Evolutionary conservation across 768 basidiomycete genomes (phyloP), one percentile per base, ranked within the genome.

Genomic region (Boletellus ananas): DNA sequence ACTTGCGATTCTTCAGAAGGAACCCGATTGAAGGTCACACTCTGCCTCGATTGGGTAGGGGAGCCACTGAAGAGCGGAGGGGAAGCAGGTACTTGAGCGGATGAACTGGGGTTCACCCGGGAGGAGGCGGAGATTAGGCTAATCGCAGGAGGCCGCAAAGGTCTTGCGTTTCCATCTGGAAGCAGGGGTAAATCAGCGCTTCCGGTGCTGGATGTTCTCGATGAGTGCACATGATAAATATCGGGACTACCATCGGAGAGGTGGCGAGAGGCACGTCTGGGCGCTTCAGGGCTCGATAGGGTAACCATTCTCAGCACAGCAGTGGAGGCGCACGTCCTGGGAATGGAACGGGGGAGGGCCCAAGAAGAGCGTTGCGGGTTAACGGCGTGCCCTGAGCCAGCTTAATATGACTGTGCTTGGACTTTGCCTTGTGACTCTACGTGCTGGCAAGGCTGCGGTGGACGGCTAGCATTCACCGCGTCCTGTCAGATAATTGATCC

Each of bases 241-340:
- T 63, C 57, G 6, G 36, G 21, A 43, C 56, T 54, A 23, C 48
- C 50, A 8, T 56, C 53, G 2, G 46, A 20, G 11, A 43, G 16
- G 39, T 29, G 38, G 17, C 25, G 49, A 14, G 18, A n/a, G 3
- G 21, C 33, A 77, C 76, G 60, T 73, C 18, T 71, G 73, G 11
- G 74, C 69, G 0, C 78, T 81, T 1, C 85, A 81, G 56, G 73
- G 1, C 58, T 80, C 2, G 83, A 80, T 0, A 74, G 80, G 3
- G 58, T 67, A 0, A 76, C 75, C 5, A 60, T 61, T 29, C 43
- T 16, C 45, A 29, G 38, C 42, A 33, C 42, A 25, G 23, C 23
- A 11, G 51, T n/a, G 36, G 21, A 25, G 21, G 23, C 17, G n/a
- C 31, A 50, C 38, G 58, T 45, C 39, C 46, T 47, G 46, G 36